These are phyloP conservation scores for Luffa acutangula DNA, from an alignment of 306 rosid genomes.

Conservation along the genomic window DNA sequence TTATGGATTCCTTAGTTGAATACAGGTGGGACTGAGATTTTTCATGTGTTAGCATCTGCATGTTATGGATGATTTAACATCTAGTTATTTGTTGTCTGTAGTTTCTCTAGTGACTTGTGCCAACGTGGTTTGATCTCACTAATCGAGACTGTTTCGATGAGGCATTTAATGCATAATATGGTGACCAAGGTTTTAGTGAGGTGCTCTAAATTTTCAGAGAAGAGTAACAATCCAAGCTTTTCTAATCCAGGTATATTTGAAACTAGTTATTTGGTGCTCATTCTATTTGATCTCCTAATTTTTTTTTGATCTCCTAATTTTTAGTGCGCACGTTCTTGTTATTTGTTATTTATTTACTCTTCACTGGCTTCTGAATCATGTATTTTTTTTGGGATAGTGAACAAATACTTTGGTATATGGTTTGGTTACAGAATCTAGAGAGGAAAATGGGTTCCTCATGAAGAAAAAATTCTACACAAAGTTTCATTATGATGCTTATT, in stretches of 20 bases:
- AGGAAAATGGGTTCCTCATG: not conserved
- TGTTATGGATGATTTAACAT: constrained; percentile 7
- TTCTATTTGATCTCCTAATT: constrained; percentile 1
- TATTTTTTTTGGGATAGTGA: not conserved
- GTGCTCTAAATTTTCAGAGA: constrained; percentile 49
- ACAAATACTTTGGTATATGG: not conserved
- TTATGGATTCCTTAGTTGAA: constrained; percentile 69
- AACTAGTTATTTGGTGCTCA: not conserved
- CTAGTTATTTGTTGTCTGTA: constrained; percentile 29
- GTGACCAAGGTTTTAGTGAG: constrained; percentile 46
- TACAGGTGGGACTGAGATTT: constrained; percentile 45
- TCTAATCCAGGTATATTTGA: constrained; percentile 38
- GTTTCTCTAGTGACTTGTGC: constrained; percentile 52
- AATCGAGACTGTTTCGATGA: constrained; percentile 49
- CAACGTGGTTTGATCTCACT: constrained; percentile 52
- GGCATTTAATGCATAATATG: constrained; percentile 36
- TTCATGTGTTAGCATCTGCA: not conserved
- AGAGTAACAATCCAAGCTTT: constrained; percentile 27
- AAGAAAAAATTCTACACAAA: not conserved
- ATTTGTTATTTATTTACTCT: not conserved
- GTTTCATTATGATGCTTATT: not conserved
- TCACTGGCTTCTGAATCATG: not conserved
- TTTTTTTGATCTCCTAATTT: not conserved
- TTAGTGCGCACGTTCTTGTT: not conserved
- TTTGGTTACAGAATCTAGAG: not conserved